A percentile compares a stretch with the other conserved stretches of the same genome.
These are phyloP conservation scores for Diplodia mutila DNA, from an alignment of 2,329 filamentous ascomycete species.

Conservation along the genomic window DNA sequence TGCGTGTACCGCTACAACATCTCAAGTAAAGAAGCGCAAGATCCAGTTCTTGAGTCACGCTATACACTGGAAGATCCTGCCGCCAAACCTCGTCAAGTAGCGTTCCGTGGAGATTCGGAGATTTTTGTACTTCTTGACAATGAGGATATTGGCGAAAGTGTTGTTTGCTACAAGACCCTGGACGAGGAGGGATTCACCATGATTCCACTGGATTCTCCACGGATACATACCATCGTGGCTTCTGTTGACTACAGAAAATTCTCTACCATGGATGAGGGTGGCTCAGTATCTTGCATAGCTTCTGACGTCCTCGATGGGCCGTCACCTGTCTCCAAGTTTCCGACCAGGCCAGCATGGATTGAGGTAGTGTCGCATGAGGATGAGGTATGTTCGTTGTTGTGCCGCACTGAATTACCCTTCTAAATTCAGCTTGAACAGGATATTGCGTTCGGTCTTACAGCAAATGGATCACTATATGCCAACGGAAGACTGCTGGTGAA, in stretches of 20 bases:
- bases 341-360: constrained; percentile 27
- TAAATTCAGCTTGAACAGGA: constrained; percentile 37
- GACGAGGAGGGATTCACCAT: not conserved
- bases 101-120: constrained; percentile 47
- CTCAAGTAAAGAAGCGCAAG: constrained; percentile 56
- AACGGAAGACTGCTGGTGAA: constrained; percentile 74
- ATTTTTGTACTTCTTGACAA: constrained; percentile 43
- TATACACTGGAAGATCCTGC: constrained; percentile 26
- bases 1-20: constrained; percentile 72
- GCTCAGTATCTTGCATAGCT: not conserved
- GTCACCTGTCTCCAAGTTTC: constrained; percentile 13
- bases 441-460: constrained; percentile 68
- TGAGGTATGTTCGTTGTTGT: constrained; percentile 38
- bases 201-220: not conserved
- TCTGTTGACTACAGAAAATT: constrained; percentile 25
- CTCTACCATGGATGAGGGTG: not conserved
- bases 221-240: constrained; percentile 3
- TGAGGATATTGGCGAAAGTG: constrained; percentile 33
- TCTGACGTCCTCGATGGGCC: not conserved
- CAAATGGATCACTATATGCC: constrained; percentile 77
- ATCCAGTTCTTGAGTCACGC: constrained; percentile 32
- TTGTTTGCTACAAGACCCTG: constrained; percentile 14
- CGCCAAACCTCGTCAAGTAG: constrained; percentile 50
- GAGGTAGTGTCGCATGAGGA: constrained; percentile 44
- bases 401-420: constrained; percentile 14